phyloP scores from a whole-genome alignment of 805 yeast genomes.

The Ogataea parapolymorpha region DNA sequence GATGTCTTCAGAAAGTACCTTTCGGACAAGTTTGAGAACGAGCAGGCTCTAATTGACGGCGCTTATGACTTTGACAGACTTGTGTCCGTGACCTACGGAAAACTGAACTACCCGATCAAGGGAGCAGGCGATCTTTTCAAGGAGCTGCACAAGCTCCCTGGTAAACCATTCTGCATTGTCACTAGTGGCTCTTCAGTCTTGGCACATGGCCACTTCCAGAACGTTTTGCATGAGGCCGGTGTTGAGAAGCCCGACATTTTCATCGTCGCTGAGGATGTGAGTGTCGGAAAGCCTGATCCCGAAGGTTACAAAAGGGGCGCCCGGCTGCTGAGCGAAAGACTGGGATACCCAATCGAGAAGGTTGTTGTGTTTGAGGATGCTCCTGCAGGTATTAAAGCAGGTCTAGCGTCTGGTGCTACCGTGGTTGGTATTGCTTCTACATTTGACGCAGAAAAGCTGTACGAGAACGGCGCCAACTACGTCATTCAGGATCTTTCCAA shows the following conservation, averaged over 20 bases:
- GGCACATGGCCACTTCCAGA: conserved; percentile 75
- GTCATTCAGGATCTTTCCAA: conserved; percentile 71
- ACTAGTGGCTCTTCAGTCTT: conserved; percentile 77
- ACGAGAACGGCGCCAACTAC: conserved; percentile 75
- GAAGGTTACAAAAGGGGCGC: conserved; percentile 71
- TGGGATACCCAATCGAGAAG: conserved; percentile 27
- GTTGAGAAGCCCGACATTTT: conserved; percentile 61
- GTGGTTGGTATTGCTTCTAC: conserved; percentile 83
- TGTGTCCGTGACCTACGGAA: conserved; percentile 70
- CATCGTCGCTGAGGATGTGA: conserved; percentile 78
- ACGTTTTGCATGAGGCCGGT: conserved; percentile 50
- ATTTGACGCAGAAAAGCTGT: conserved; percentile 64
- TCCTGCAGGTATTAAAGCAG: conserved; percentile 83
- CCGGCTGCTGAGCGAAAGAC: conserved; percentile 39
- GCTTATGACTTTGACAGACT: conserved; percentile 51
- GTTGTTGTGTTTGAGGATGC: conserved; percentile 83
- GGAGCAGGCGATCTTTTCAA: conserved; percentile 68
- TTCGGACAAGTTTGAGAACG: conserved; percentile 35
- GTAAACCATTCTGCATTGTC: conserved; percentile 78
- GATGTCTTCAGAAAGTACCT: conserved; percentile 74
- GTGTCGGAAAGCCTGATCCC: conserved; percentile 82
- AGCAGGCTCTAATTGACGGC: conserved; percentile 14
- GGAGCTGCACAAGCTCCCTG: conserved; percentile 40
- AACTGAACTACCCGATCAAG: conserved; percentile 68
- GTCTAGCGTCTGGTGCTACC: conserved; percentile 78